Evolutionary conservation across 129 eudicot genomes (phyloP), one percentile per base, ranked within the genome.

Genomic region (Sambucus nigra): DNA sequence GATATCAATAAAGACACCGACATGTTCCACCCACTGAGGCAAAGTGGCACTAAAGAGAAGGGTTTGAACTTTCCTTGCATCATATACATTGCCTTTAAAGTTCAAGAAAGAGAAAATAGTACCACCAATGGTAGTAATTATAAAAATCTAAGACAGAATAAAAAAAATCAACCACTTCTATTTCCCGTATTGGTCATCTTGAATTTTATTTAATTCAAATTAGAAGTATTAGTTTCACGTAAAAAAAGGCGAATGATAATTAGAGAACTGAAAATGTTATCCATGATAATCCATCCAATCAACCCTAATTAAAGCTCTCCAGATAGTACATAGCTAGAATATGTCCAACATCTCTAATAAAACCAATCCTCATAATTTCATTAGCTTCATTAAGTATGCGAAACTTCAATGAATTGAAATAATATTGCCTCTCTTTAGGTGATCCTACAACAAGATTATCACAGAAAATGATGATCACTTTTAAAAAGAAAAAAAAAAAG

Each of bases 381-480:
- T 92, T 96, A 53, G 95, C 94, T 73, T 92, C 99, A 63, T 92
- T 96, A 27, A 92, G 96, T 25, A 92, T 91, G 24, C 99, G 91
- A 35, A 92, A 86, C 48, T 76, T 83, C 63, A 92, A 60, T 13
- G 87, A 73, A 41, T 87, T 68, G 18, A 92, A 71, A 68, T 92
- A 62, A 92, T 68, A 61, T 73, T 73, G 8, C 95, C 96, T 51
- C 82, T 80, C 63, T 82, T 91, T 4, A 92, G 47, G 51, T 76
- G 96, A 76, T 92, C 99, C 99, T 92, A 64, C 66, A 71, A 16
- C 23, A 51, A 10, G 47, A 40, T 60, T 25, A 23, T 35, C 24
- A 60, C 10, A 51, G 23, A 55, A 51, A 4, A 12, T 41, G 51
- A 56, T 5, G 8, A 24, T 54, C 33, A 15, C n/a, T n/a, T n/a